Evolutionary conservation across 2,329 filamentous ascomycete genomes (phyloP), one percentile per base, ranked within the genome.

Genomic region (Chlorencoelia australis): DNA sequence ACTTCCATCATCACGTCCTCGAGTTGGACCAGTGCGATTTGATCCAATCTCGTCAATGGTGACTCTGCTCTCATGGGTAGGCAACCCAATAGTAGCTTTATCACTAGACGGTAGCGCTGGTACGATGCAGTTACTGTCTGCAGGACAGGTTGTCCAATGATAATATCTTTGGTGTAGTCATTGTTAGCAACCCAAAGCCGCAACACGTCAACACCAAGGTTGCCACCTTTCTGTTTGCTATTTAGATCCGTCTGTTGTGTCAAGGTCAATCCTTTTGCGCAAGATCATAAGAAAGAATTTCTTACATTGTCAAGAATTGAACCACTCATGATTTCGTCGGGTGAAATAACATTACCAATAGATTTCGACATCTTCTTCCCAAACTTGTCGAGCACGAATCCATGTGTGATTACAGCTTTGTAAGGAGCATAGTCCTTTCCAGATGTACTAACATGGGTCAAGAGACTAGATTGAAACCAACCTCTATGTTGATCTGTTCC

Each of bases 321-420:
- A 5, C 89, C 89, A 35, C 85, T 75, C 67, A 95, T 91, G 47
- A 98, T 87, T 44, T 94, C 69, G 5, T 73, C 66, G 0, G 89
- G 88, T 0, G 75, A 71, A 38, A 96, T 77, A 18, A 83, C 79
- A 53, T 98, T 98, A 11, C 91, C 91, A 2, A 95, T 64, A 0
- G 87, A 95, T 60, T 98, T 98, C 56, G 88, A 95, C 91, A 98
- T 98, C 60, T 98, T 98, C 56, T 84, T 86, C n/a, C 88, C 88
- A 22, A 82, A 66, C 33, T 81, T 71, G 51, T 98, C 91, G 2
- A 98, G 73, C 0, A 86, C 88, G 57, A 98, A 98, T 1, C 91
- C 91, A 55, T 98, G 91, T 0, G 91, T 98, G 42, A 95, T 79
- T 11, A 98, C 68, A 3, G 76, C 83, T 53, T 79, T 82, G 65